These are phyloP conservation scores for Pythium graminicola DNA, from an alignment of 352 stramenopile genomes.

Conservation along the genomic window DNA sequence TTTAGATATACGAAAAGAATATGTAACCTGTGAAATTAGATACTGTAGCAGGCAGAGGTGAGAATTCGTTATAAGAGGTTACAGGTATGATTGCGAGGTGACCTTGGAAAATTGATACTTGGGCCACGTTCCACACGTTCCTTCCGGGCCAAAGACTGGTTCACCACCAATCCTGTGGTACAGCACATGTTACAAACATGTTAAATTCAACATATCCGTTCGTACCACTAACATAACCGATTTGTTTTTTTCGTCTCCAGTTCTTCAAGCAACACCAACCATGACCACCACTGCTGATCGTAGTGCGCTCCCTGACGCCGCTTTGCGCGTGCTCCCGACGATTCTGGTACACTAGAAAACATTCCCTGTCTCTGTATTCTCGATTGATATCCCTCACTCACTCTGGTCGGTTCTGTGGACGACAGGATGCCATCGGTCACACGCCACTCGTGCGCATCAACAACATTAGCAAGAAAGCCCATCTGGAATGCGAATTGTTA, in stretches of 20 bases:
- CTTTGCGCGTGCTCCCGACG: constrained; percentile 48
- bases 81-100: neutral
- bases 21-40: neutral
- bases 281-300: constrained; percentile 18
- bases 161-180: constrained; percentile 15
- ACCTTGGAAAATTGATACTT: constrained; percentile 16
- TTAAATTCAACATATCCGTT: neutral
- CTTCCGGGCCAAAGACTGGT: constrained; percentile 15
- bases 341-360: constrained; percentile 34
- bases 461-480: constrained; percentile 65
- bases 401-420: neutral
- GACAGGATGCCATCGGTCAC: constrained; percentile 47
- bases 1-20: no score
- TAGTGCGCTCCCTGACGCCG: constrained; percentile 29
- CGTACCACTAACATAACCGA: no score
- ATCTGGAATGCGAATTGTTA: constrained; percentile 85
- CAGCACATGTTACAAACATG: neutral
- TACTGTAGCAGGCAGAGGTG: neutral
- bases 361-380: neutral
- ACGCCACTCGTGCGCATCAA: constrained; percentile 93
- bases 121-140: constrained; percentile 15
- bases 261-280: constrained; percentile 3
- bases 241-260: constrained; percentile 5
- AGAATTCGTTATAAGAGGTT: neutral
- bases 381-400: neutral